Evolutionary conservation across 345 rosid species (phyloP).

Genomic region (Bruguiera gymnorhiza): DNA sequence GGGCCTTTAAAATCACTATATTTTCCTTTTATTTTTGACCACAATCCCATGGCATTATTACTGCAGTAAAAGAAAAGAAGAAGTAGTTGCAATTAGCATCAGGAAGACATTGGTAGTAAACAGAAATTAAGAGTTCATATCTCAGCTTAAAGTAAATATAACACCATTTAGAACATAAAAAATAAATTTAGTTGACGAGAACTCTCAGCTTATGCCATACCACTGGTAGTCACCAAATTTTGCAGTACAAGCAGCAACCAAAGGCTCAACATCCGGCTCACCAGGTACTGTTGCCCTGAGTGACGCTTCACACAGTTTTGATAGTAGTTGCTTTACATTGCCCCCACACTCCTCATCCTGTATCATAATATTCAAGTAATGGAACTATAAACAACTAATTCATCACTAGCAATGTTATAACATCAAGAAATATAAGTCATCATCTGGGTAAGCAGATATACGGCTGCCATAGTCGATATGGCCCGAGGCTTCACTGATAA

Average conservation of each 20-base stretch:
- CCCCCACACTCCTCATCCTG: slow-evolving; percentile 61
- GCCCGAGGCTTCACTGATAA: slow-evolving; percentile 31
- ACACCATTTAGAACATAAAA: too few relatives aligned
- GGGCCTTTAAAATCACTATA: slow-evolving; percentile 63
- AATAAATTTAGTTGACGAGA: background rate
- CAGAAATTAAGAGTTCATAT: background rate
- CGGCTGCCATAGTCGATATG: slow-evolving; percentile 59
- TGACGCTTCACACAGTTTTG: slow-evolving; percentile 55
- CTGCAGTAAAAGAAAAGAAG: slow-evolving; percentile 36
- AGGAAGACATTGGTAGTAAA: background rate
- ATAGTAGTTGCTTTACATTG: slow-evolving; percentile 55
- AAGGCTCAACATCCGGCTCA: slow-evolving; percentile 61
- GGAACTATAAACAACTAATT: too few relatives aligned
- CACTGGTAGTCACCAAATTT: slow-evolving; percentile 95
- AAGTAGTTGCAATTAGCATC: background rate
- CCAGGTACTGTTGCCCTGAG: slow-evolving; percentile 56
- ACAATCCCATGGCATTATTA: slow-evolving; percentile 89
- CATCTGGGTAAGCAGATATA: slow-evolving; percentile 25
- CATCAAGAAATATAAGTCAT: too few relatives aligned
- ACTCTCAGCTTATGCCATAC: slow-evolving; percentile 25
- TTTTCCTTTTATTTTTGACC: slow-evolving; percentile 70
- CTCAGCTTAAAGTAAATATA: background rate
- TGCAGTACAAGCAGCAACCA: slow-evolving; percentile 58
- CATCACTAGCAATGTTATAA: too few relatives aligned
- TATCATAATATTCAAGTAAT: background rate